These are phyloP conservation scores for Fusarium sp. DNA, from an alignment of 2,329 filamentous ascomycete genomes.

Conservation along the genomic window DNA sequence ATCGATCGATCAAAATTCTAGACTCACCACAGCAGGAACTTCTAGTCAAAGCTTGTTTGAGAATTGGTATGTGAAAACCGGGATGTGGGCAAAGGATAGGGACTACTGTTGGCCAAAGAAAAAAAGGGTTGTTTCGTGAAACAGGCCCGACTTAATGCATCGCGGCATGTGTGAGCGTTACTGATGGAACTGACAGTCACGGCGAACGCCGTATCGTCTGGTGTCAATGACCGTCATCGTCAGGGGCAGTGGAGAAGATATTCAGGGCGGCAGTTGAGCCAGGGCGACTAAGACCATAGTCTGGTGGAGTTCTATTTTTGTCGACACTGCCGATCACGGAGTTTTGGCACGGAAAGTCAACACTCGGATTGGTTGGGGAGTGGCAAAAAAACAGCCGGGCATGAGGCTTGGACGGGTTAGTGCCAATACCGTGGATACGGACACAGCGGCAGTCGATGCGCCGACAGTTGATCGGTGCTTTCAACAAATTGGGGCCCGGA, in stretches of 20 bases:
- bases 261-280: constrained; percentile 41
- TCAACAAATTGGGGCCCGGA: constrained; percentile 5
- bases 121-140: constrained; percentile 28
- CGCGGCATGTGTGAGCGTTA: constrained; percentile 19
- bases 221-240: constrained; percentile 39
- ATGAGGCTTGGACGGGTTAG: constrained; percentile 25
- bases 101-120: constrained; percentile 5
- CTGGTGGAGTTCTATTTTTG: constrained; percentile 42
- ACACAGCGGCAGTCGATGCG: constrained; percentile 16
- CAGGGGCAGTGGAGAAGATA: constrained; percentile 46
- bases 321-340: constrained; percentile 28
- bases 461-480: constrained; percentile 18
- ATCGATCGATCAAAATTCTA: constrained; percentile 29
- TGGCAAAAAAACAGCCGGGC: constrained; percentile 35
- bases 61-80: constrained; percentile 11
- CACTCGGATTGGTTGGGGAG: constrained; percentile 20
- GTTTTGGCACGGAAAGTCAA: constrained; percentile 4
- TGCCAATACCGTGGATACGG: constrained; percentile 8
- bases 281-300: constrained; percentile 7
- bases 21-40: constrained; percentile 21
- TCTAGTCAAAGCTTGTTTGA: constrained; percentile 35
- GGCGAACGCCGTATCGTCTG: constrained; percentile 22
- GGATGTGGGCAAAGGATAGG: constrained; percentile 19
- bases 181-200: constrained; percentile 16
- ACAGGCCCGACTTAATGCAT: constrained; percentile 34